These are phyloP conservation scores for Scheffersomyces segobiensis DNA, from an alignment of 1,139 yeast genomes.

Conservation along the genomic window DNA sequence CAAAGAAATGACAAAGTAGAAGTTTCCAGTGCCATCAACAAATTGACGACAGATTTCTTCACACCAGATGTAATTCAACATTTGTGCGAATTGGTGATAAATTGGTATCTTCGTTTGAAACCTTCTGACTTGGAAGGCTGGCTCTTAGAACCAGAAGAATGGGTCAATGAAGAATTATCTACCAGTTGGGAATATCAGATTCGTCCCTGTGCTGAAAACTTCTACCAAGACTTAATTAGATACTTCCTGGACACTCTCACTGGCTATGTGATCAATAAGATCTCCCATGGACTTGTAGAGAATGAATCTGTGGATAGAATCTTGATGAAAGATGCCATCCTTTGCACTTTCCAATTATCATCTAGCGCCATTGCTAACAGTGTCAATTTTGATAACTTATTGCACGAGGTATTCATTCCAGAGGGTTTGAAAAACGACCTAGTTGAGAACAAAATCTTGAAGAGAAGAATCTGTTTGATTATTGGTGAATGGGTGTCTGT, in stretches of 20 bases:
- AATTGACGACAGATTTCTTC: constrained; percentile 57
- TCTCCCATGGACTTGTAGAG: constrained; percentile 51
- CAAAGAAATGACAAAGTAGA: constrained; percentile 64
- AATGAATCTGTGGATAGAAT: constrained; percentile 48
- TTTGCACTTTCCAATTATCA: constrained; percentile 80
- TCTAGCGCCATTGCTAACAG: constrained; percentile 63
- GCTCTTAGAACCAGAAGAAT: constrained; percentile 87
- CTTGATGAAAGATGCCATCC: constrained; percentile 73
- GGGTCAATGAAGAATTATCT: constrained; percentile 80
- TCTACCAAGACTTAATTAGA: constrained; percentile 72
- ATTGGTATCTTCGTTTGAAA: constrained; percentile 70
- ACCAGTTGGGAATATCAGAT: constrained; percentile 83
- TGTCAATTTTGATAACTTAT: constrained; percentile 63
- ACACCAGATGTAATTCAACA: constrained; percentile 54
- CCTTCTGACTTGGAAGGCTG: constrained; percentile 80
- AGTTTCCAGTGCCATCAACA: constrained; percentile 54
- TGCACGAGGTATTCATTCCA: constrained; percentile 64
- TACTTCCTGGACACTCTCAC: constrained; percentile 64
- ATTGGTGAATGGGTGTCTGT: constrained; percentile 80
- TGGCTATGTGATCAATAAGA: constrained; percentile 61
- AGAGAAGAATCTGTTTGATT: constrained; percentile 74
- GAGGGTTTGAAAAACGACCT: constrained; percentile 52
- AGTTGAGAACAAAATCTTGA: constrained; percentile 59
- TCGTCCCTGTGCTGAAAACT: constrained; percentile 84
- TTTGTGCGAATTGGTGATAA: constrained; percentile 65